Evolutionary conservation across 2,329 filamentous ascomycete genomes (phyloP), one percentile per base, ranked within the genome.

Genomic region (Teratosphaeria viscida): DNA sequence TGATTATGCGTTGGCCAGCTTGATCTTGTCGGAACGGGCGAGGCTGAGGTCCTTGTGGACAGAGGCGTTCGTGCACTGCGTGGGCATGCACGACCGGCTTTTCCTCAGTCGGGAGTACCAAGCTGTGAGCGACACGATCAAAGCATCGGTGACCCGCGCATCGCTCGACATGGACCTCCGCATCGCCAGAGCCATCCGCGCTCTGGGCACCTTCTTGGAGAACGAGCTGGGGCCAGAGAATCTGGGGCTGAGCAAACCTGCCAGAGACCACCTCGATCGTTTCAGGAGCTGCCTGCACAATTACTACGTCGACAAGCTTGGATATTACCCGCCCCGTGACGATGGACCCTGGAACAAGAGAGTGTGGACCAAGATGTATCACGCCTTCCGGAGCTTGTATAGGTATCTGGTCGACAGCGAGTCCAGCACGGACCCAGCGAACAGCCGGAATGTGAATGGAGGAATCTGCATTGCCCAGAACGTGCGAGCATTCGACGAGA

Each of bases 21-120:
- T 92, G 12, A 81, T 82, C 56, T 79, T 90, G 52, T 85, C 87
- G 1, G 89, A 92, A 67, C 76, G 79, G 26, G 86, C 85, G 63
- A 80, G 82, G 57, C 72, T 87, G 29, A 78, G 77, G 57, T 79
- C 84, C n/a, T 73, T 89, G 12, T 92, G 89, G 77, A 80, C 85
- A 11, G 82, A 89, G 67, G 85, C 89, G 0, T 90, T 92, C 72
- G 80, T 82, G 14, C 89, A 94, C 68, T 90, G 88, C 68, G 86
- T 87, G 39, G 89, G 89, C 52, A 91, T 92, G 88, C 82, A 81
- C 61, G 82, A 87, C 23, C 76, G 77, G 29, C 62, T 92, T 5
- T 75, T 78, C 49, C 67, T 74, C 5, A 82, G 80, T 64, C 70
- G 79, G 1, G 87, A 88, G 62, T 88, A 85, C 62, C 75, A 81